Evolutionary conservation across 1,139 yeast species (phyloP).

Genomic region (Sugiyamaella neomexicana): DNA sequence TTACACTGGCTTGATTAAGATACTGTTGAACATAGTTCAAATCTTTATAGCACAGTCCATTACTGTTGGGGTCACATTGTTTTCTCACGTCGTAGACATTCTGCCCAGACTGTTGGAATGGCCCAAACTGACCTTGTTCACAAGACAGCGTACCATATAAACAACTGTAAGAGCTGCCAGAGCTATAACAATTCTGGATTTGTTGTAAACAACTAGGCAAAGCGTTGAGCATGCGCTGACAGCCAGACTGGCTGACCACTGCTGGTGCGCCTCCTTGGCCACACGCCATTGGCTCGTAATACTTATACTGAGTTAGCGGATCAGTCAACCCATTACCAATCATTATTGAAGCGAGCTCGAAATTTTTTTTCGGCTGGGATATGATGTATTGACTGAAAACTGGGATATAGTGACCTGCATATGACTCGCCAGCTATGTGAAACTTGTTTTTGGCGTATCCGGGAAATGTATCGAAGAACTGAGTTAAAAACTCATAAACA

Average conservation of each 20-base stretch:
- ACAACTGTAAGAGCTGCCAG: constrained; percentile 75
- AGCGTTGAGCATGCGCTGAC: constrained; percentile 69
- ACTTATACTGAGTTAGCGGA: constrained; percentile 83
- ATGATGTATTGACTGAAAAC: constrained; percentile 86
- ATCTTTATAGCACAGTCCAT: constrained; percentile 67
- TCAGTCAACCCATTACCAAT: constrained; percentile 97
- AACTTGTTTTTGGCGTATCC: constrained; percentile 69
- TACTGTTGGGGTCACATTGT: constrained; percentile 67
- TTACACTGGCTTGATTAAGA: constrained; percentile 67
- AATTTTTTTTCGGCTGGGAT: constrained; percentile 71
- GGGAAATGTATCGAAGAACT: constrained; percentile 90
- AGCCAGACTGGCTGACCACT: constrained; percentile 72
- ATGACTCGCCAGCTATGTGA: constrained; percentile 99
- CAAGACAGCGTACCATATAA: constrained; percentile 91
- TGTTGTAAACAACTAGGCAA: constrained; percentile 78
- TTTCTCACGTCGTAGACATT: constrained; percentile 91
- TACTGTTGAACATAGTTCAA: constrained; percentile 64
- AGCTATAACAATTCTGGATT: constrained; percentile 76
- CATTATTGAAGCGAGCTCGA: constrained; percentile 80
- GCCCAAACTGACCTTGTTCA: constrained; percentile 82
- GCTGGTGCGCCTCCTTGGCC: constrained; percentile 86
- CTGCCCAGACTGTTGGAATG: constrained; percentile 85
- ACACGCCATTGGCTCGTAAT: constrained; percentile 97
- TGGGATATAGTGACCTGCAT: constrained; percentile 97
- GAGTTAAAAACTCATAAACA: constrained; percentile 85